phyloP scores from a whole-genome alignment of 495 filamentous ascomycete genomes.

The Aspergillus hancockii region DNA sequence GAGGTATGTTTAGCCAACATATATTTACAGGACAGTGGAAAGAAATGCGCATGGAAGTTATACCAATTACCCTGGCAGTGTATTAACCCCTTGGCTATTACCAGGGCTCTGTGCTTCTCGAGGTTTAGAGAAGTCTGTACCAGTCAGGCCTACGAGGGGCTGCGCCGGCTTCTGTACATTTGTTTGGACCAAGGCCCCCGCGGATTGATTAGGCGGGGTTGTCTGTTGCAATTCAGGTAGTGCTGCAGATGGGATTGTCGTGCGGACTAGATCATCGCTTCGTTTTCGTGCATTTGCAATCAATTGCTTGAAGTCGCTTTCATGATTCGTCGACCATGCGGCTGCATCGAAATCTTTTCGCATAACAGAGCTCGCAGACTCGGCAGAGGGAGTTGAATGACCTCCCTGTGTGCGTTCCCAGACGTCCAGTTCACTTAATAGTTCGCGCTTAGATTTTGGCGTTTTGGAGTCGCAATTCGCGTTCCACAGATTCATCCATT shows the following conservation, averaged over 20 bases:
- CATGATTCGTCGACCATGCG: constrained; percentile 73
- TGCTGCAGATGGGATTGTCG: constrained; percentile 28
- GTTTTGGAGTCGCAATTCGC: constrained; percentile 85
- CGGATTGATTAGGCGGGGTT: constrained; percentile 5
- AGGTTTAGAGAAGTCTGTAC: constrained; percentile 2
- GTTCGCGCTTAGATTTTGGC: constrained; percentile 67
- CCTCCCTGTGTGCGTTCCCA: constrained; percentile 80
- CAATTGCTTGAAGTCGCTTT: constrained; percentile 69
- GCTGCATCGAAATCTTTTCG: constrained; percentile 81
- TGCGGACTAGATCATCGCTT: constrained; percentile 31
- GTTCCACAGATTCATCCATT: constrained; percentile 97
- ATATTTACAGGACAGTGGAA: background rate
- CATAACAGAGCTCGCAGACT: constrained; percentile 51
- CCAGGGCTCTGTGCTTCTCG: constrained; percentile 5
- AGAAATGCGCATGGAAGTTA: background rate
- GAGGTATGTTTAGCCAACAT: background rate
- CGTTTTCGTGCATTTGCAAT: constrained; percentile 68
- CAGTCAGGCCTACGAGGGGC: constrained; percentile 7
- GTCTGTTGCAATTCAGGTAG: constrained; percentile 8
- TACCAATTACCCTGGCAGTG: background rate
- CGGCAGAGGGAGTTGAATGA: constrained; percentile 24
- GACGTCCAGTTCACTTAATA: constrained; percentile 73
- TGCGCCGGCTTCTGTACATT: constrained; percentile 4
- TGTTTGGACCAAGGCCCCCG: background rate
- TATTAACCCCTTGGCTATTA: constrained; percentile 9